Evolutionary conservation across 2,329 filamentous ascomycete genomes (phyloP).

Genomic region (Ophiostoma australiae): DNA sequence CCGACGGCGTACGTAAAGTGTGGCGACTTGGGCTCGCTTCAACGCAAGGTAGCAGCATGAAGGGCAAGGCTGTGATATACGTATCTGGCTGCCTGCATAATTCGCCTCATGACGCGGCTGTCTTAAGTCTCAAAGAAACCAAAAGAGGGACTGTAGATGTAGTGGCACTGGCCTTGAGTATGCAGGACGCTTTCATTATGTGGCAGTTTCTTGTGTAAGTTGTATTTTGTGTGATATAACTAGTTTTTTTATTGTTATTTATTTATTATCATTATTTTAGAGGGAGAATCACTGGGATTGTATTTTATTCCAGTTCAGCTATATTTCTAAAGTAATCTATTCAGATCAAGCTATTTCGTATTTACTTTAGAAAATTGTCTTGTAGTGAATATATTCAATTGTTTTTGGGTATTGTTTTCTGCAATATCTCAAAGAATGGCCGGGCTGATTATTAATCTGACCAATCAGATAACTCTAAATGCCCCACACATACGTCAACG

Average conservation of each 20-base stretch:
- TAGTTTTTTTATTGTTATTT: too few species aligned
- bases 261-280: too few species aligned
- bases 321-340: too few species aligned
- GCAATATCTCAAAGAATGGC: background rate
- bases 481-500: background rate
- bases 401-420: background rate
- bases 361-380: too few species aligned
- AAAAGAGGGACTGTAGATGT: background rate
- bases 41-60: background rate
- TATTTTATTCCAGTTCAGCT: too few species aligned
- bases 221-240: too few species aligned
- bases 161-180: background rate
- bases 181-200: too few species aligned
- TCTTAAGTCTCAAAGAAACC: background rate
- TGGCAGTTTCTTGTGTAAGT: too few species aligned
- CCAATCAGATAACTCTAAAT: background rate
- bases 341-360: too few species aligned
- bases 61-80: background rate
- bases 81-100: background rate
- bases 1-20: background rate
- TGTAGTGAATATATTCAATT: background rate
- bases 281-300: too few species aligned
- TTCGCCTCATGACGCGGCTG: background rate
- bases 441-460: background rate
- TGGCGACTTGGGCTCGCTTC: background rate